Percentiles rank a stretch among this genome's conserved stretches.
These are phyloP conservation scores for Bruguiera gymnorhiza DNA, from an alignment of 345 rosid genomes.

Conservation along the genomic window DNA sequence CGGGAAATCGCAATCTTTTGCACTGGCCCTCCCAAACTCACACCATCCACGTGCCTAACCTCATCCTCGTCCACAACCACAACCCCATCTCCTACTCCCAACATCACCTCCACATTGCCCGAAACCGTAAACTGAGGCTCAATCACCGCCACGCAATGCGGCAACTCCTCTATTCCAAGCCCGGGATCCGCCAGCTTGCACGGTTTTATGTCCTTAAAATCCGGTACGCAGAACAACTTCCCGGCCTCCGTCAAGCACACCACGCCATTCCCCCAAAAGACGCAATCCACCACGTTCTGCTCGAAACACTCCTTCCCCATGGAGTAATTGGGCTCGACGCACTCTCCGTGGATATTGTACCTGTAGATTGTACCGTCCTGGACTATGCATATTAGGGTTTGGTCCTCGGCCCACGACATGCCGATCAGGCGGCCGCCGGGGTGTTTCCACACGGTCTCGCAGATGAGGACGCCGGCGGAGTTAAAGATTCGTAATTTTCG, in stretches of 20 bases:
- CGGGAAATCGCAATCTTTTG: conserved; percentile 81
- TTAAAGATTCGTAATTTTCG: conserved; percentile 91
- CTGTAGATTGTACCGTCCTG: conserved; percentile 92
- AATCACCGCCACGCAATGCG: conserved; percentile 67
- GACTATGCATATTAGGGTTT: conserved; percentile 68
- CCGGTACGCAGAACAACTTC: conserved; percentile 56
- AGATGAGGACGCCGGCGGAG: conserved; percentile 72
- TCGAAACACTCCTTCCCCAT: conserved; percentile 85
- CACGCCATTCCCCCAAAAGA: conserved; percentile 89
- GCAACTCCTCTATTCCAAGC: conserved; percentile 51
- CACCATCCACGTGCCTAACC: conserved; percentile 52
- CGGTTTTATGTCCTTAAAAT: conserved; percentile 63
- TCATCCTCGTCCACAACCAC: conserved; percentile 79
- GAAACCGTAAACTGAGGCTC: conserved; percentile 91
- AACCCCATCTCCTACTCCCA: conserved; percentile 56
- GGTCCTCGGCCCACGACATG: conserved; percentile 95
- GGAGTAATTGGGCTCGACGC: conserved; percentile 62
- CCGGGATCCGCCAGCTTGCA: conserved; percentile 56
- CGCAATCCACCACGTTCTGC: conserved; percentile 84
- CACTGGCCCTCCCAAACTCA: conserved; percentile 52
- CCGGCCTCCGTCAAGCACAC: conserved; percentile 85
- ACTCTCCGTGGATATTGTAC: conserved; percentile 72
- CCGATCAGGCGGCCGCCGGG: conserved; percentile 92
- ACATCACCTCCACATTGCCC: conserved; percentile 77
- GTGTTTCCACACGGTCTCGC: conserved; percentile 89